phyloP scores from a whole-genome alignment of 2,329 filamentous ascomycete genomes.

The Cryphonectria radicalis region DNA sequence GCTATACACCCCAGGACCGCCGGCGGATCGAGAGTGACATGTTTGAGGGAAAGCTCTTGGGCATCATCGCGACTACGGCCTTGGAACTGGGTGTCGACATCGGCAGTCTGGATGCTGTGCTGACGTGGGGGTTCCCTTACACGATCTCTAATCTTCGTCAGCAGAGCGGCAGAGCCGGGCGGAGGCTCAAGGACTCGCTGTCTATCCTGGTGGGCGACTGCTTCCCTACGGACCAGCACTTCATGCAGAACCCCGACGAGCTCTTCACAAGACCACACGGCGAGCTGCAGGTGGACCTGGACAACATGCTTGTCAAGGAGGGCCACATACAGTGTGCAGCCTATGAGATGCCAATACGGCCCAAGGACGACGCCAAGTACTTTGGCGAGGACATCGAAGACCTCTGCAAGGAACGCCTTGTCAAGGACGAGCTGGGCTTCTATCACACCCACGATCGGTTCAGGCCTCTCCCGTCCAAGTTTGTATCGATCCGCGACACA shows the following conservation, averaged over 20 bases:
- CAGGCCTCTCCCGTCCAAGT: slow-evolving; percentile 79
- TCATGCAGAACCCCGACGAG: slow-evolving; percentile 95
- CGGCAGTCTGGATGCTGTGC: slow-evolving; percentile 87
- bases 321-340: slow-evolving; percentile 96
- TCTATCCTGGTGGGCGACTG: slow-evolving; percentile 88
- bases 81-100: slow-evolving; percentile 96
- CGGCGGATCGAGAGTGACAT: slow-evolving; percentile 90
- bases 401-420: slow-evolving; percentile 74
- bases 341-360: slow-evolving; percentile 89
- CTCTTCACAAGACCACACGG: slow-evolving; percentile 91
- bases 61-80: slow-evolving; percentile 91
- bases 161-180: slow-evolving; percentile 89
- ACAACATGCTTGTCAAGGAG: slow-evolving; percentile 88
- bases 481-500: slow-evolving; percentile 86
- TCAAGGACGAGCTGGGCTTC: slow-evolving; percentile 76
- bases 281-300: slow-evolving; percentile 87
- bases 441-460: slow-evolving; percentile 91
- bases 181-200: slow-evolving; percentile 90
- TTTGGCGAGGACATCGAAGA: slow-evolving; percentile 75
- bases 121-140: slow-evolving; percentile 94
- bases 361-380: slow-evolving; percentile 74
- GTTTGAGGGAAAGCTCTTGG: slow-evolving; percentile 93
- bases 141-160: slow-evolving; percentile 93
- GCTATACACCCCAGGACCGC: slow-evolving; percentile 90
- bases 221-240: slow-evolving; percentile 91